Evolutionary conservation across 441 rosid species (phyloP).

Genomic region (Erodium trifolium): DNA sequence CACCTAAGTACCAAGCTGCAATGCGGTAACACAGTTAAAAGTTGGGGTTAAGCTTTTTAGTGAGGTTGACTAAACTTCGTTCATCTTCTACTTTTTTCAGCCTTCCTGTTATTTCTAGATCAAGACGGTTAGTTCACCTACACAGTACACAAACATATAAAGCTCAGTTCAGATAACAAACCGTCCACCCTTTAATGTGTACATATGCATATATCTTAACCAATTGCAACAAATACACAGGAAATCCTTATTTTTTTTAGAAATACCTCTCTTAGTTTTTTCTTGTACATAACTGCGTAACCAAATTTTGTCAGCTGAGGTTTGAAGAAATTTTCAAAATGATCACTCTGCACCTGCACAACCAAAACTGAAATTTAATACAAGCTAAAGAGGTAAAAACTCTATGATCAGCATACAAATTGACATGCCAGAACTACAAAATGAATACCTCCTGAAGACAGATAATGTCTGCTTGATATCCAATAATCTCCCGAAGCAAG

Average conservation of each 20-base stretch:
- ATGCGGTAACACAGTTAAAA: too few species aligned
- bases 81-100: background rate
- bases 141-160: background rate
- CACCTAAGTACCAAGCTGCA: too few species aligned
- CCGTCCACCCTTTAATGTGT: background rate
- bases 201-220: background rate
- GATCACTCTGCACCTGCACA: slow-evolving; percentile 30
- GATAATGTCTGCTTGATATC: slow-evolving; percentile 39
- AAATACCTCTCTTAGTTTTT: slow-evolving; percentile 20
- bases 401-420: background rate
- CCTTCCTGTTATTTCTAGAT: background rate
- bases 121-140: background rate
- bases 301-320: slow-evolving; percentile 26
- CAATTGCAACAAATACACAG: background rate
- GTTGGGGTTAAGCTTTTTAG: too few species aligned
- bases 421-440: background rate
- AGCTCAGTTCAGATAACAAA: background rate
- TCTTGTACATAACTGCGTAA: slow-evolving; percentile 26
- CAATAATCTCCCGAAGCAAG: slow-evolving; percentile 37
- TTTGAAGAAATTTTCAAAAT: slow-evolving; percentile 24
- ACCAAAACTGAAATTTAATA: background rate
- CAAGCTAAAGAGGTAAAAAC: background rate
- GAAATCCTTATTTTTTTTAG: background rate
- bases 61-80: too few species aligned
- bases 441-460: slow-evolving; percentile 49